Base-by-base conservation (phyloP, 2,329 filamentous ascomycete species). In the Fusarium udum region DNA sequence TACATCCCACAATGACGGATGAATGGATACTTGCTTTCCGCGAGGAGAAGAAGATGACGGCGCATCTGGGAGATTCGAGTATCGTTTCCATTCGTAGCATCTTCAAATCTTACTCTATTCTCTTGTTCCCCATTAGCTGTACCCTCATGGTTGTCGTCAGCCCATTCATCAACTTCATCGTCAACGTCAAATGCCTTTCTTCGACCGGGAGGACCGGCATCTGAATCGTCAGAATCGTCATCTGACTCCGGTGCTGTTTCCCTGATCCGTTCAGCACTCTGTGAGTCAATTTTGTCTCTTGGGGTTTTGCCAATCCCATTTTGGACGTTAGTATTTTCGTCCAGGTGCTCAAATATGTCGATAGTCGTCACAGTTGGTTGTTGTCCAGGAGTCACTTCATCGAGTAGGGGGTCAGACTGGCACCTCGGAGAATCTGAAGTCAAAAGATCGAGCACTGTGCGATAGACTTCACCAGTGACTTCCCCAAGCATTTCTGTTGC, bases 401-500 rank as follows among this genome's bases (percentile, higher is more conserved):
- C 81, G 18, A 83, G 77, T 16, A 80, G 69, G 20, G 87, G 82
- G 70, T 92, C 88, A 51, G 87, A 83, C 64, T 90, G 91, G 78
- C 94, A 97, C 57, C 90, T 88, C 5, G 89, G 84, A 7, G 92
- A 85, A 76, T 92, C 90, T 34, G 88, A 87, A 72, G 95, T 94
- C 52, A 97, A 82, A 14, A 90, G 87, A 59, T 88, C 87, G 18
- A 98, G 86, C 24, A 97, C 85, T 20, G 91, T 88, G 42, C 89
- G 90, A 79, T 97, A 98, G 3, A 98, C 90, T 67, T 92, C 87
- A 2, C 92, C 91, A 3, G 95, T 97, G 4, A 89, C 90, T 45
- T 91, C 86, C 49, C 95, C 93, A 26, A 96, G 87, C 37, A 89
- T 86, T 60, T 92, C 89, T 58, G 91, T 87, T 3, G 91, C 94